Evolutionary conservation across 164 flowering plant species (phyloP), one percentile per base, ranked within the genome.

Genomic region (Chimonanthus praecox): DNA sequence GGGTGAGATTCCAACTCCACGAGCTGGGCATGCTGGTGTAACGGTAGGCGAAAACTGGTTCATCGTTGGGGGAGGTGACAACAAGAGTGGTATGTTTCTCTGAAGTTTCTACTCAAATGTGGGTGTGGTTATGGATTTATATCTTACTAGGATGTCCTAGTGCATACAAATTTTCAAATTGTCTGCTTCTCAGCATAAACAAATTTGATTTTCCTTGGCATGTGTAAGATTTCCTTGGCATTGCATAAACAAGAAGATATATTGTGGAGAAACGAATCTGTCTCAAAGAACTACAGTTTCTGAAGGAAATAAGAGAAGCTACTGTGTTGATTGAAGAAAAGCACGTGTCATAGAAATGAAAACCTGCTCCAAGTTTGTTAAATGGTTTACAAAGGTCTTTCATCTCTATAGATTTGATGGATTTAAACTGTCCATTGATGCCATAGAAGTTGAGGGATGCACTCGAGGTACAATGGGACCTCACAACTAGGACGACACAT

Each of bases 31-130:
- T 87, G 96, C 97, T 1, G 88, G 99, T 73, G 93, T 88, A 15
- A 89, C 97, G 49, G 84, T 96, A 67, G 99, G 98, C 58, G 97
- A 96, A 78, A 94, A 89, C 80, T 96, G 99, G 98, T 94, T 94
- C 75, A 90, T 94, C 84, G 97, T 85, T 76, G 99, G 99, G 64
- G 99, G 99, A 58, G 99, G 98, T 49, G 87, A 94, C 82, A 96
- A 96, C 77, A 91, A 87, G 76, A 92, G 91, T 78, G 97, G 99
- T 96, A 85, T 61, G 78, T 51, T 48, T 61, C 71, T 58, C 15
- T 54, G 60, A 5, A 54, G 15, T 54, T 54, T 5, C 60, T 10
- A 16, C 60, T 54, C 60, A 54, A 54, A 54, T 10, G 15, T 54
- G 60, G 15, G 15, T 54, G n/a, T 13, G 60, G 60, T 13, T 54